Base-by-base conservation (phyloP, 805 yeast genomes). In the Brettanomyces anomalus region DNA sequence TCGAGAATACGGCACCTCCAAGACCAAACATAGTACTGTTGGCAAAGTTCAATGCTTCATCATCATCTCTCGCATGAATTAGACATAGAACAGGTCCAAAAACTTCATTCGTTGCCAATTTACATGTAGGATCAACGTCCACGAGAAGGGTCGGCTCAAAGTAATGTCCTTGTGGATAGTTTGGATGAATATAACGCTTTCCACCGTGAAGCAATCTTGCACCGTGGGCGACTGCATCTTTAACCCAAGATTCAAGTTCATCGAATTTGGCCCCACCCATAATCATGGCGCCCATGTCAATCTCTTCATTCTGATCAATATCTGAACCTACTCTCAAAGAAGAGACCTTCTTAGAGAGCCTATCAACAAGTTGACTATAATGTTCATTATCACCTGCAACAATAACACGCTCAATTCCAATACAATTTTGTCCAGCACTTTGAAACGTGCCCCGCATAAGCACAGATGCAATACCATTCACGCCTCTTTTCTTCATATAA, bases 341-440 rank as follows among this genome's bases (percentile, higher is more conserved):
- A 5, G 72, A 67, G 17, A 93, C 76, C 44, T 93, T 71, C 28
- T 68, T 61, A 2, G 71, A 51, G 36, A 93, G 66, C 8, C 77
- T 73, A 0, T 65, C 63, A 2, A 81, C 80, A 35, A 93, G 63
- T 36, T 63, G 54, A 18, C 77, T 81, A 62, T 93, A 89, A 21
- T 78, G 76, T 35, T 68, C 67, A n/a, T 43, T 44, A 32, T 54
- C 58, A 4, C 83, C 84, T 37, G 86, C 71, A 32, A 89, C 87
- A 48, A 93, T 81, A 5, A 93, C 94, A 45, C 98, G 73, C 65
- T 93, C 99, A 43, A 93, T 85, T 33, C 99, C 97, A 55, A 93
- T 93, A 66, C 99, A 93, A 60, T 93, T 93, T 65, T 93, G 99
- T 11, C 99, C 99, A 0, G 96, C 85, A 42, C 95, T 84, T 65